phyloP scores from a whole-genome alignment of 441 rosid genomes.

The Euphorbia schlechtendalii region DNA sequence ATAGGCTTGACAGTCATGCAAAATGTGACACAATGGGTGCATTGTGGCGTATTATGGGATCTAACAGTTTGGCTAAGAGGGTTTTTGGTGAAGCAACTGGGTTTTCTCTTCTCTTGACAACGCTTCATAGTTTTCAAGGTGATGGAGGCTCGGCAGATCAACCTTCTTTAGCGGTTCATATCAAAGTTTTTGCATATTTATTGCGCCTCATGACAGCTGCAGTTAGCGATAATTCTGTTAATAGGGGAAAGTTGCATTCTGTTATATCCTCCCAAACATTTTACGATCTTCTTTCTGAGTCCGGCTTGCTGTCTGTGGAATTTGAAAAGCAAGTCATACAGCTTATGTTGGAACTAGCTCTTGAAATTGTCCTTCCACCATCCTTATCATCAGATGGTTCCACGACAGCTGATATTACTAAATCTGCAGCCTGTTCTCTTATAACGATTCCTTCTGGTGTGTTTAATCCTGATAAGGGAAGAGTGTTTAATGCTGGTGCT shows the following conservation, averaged over 20 bases:
- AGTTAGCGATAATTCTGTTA: conserved; percentile 68
- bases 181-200: conserved; percentile 81
- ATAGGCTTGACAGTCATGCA: conserved; percentile 85
- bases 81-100: conserved; percentile 99
- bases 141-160: conserved; percentile 55
- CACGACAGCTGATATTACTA: conserved; percentile 35
- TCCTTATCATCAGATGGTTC: conserved; percentile 57
- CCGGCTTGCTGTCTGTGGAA: conserved; percentile 93
- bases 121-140: conserved; percentile 87
- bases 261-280: conserved; percentile 87
- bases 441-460: conserved; percentile 56
- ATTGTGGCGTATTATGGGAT: conserved; percentile 94
- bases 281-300: conserved; percentile 88
- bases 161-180: conserved; percentile 43
- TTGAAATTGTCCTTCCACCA: conserved; percentile 94
- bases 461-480: conserved; percentile 71
- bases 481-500: conserved; percentile 91
- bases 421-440: conserved; percentile 50
- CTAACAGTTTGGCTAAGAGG: conserved; percentile 78
- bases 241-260: conserved; percentile 82
- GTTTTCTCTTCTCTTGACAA: conserved; percentile 94
- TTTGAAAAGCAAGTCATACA: conserved; percentile 97
- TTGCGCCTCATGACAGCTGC: conserved; percentile 93
- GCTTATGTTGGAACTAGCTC: conserved; percentile 88
- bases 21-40: conserved; percentile 98